Conservation (phyloP, 2,329 filamentous ascomycete species). For the Cladorrhinum sp. region DNA sequence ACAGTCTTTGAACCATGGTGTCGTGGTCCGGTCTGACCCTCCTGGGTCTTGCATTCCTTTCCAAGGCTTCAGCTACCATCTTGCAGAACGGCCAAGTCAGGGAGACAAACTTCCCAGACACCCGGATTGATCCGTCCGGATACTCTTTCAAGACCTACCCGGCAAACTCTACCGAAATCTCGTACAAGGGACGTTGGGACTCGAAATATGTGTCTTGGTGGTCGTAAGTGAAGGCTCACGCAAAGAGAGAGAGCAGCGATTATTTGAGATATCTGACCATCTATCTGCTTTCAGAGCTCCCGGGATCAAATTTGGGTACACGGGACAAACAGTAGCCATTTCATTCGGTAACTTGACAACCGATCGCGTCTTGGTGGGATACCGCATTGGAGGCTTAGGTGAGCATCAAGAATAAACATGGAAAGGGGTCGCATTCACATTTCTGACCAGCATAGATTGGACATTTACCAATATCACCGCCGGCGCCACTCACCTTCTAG, state of each 20-base stretch:
- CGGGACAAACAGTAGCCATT: slow-evolving; percentile 50
- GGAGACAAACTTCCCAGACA: slow-evolving; percentile 40
- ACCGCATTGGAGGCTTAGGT: slow-evolving; percentile 51
- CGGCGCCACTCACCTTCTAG: slow-evolving; percentile 53
- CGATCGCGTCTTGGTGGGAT: slow-evolving; percentile 51
- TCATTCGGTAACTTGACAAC: slow-evolving; percentile 52
- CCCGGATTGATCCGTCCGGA: slow-evolving; percentile 34
- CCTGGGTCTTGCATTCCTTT: slow-evolving; percentile 24
- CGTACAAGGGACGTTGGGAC: slow-evolving; percentile 63
- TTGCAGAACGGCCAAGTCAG: slow-evolving; percentile 43
- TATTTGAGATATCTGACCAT: slow-evolving; percentile 11
- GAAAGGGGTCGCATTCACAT: too few relatives aligned
- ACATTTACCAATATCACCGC: slow-evolving; percentile 58
- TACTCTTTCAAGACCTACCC: slow-evolving; percentile 44
- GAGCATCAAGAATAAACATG: neutral
- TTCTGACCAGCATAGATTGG: slow-evolving; percentile 43
- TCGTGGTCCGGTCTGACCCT: slow-evolving; percentile 17
- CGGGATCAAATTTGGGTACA: slow-evolving; percentile 55
- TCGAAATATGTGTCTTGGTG: slow-evolving; percentile 58
- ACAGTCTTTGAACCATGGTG: slow-evolving; percentile 13
- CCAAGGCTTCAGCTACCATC: slow-evolving; percentile 32
- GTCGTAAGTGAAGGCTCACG: slow-evolving; percentile 45
- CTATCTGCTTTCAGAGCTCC: slow-evolving; percentile 38
- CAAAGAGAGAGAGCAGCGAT: neutral
- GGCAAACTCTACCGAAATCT: slow-evolving; percentile 51